phyloP scores from a whole-genome alignment of 2,329 filamentous ascomycete genomes.

The Beauveria scarabaeidicola region DNA sequence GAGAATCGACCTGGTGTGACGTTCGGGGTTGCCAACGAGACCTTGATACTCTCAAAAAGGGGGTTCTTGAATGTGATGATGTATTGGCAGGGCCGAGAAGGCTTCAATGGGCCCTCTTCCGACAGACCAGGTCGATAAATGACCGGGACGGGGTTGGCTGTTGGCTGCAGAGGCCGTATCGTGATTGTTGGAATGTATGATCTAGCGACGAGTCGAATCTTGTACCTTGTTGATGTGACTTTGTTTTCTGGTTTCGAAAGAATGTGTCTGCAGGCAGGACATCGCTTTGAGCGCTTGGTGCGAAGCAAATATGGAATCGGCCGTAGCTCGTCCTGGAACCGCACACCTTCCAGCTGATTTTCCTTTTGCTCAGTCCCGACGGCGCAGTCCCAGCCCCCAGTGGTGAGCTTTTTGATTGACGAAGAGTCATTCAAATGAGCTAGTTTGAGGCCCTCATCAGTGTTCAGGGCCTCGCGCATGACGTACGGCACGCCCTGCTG shows the following conservation, averaged over 20 bases:
- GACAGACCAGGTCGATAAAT: slow-evolving; percentile 24
- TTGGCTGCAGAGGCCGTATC: slow-evolving; percentile 52
- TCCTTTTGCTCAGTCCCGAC: slow-evolving; percentile 40
- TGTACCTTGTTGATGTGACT: slow-evolving; percentile 78
- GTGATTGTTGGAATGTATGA: slow-evolving; percentile 80
- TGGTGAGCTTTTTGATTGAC: slow-evolving; percentile 51
- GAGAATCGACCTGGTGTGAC: slow-evolving; percentile 68
- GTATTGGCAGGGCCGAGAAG: slow-evolving; percentile 62
- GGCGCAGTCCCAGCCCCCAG: slow-evolving; percentile 56
- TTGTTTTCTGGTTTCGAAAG: slow-evolving; percentile 91
- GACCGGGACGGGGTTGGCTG: slow-evolving; percentile 26
- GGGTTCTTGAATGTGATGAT: slow-evolving; percentile 89
- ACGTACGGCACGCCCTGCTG: slow-evolving; percentile 57
- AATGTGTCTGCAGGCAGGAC: slow-evolving; percentile 86
- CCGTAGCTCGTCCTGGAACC: slow-evolving; percentile 65
- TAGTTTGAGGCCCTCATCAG: slow-evolving; percentile 62
- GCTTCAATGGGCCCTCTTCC: slow-evolving; percentile 35
- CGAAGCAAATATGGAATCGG: slow-evolving; percentile 76
- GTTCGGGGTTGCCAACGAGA: slow-evolving; percentile 78
- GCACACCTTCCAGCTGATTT: slow-evolving; percentile 43
- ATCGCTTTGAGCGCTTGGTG: slow-evolving; percentile 90
- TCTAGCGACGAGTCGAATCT: slow-evolving; percentile 81
- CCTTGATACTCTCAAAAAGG: slow-evolving; percentile 80
- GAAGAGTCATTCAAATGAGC: slow-evolving; percentile 53
- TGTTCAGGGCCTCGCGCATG: slow-evolving; percentile 71